Conservation (phyloP, 2,329 filamentous ascomycete species). For the Calonectria ilicicola region DNA sequence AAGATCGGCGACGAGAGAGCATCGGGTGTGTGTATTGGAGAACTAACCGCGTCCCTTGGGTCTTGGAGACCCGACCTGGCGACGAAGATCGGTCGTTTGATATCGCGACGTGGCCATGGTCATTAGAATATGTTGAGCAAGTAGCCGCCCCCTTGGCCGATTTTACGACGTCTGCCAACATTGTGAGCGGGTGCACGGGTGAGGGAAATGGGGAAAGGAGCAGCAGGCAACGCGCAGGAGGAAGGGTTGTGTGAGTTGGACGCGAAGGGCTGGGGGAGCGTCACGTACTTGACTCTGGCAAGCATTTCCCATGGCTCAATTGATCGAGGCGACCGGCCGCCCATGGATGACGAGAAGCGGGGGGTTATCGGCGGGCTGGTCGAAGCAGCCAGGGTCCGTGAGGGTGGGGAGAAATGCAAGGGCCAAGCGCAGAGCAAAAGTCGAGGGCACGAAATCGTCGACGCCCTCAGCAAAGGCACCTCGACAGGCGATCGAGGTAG, state of each 20-base stretch:
- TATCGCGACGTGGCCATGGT: constrained; percentile 62
- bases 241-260: constrained; percentile 17
- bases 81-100: constrained; percentile 59
- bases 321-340: constrained; percentile 54
- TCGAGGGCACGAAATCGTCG: constrained; percentile 31
- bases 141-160: constrained; percentile 50
- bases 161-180: constrained; percentile 56
- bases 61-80: constrained; percentile 67
- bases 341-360: constrained; percentile 53
- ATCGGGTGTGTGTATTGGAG: constrained; percentile 16
- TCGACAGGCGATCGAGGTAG: constrained; percentile 7
- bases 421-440: constrained; percentile 25
- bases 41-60: constrained; percentile 67
- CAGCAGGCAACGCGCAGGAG: background rate
- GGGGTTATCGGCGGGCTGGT: constrained; percentile 32
- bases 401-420: constrained; percentile 24
- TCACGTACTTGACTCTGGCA: constrained; percentile 58
- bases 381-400: constrained; percentile 31
- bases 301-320: constrained; percentile 63
- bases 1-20: constrained; percentile 10
- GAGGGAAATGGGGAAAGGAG: constrained; percentile 1
- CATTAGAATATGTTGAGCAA: constrained; percentile 42
- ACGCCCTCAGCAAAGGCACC: constrained; percentile 29
- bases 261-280: constrained; percentile 31
- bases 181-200: constrained; percentile 30